These are phyloP conservation scores for Stagonosporopsis vannaccii DNA, from an alignment of 2,329 filamentous ascomycete species.

Conservation along the genomic window DNA sequence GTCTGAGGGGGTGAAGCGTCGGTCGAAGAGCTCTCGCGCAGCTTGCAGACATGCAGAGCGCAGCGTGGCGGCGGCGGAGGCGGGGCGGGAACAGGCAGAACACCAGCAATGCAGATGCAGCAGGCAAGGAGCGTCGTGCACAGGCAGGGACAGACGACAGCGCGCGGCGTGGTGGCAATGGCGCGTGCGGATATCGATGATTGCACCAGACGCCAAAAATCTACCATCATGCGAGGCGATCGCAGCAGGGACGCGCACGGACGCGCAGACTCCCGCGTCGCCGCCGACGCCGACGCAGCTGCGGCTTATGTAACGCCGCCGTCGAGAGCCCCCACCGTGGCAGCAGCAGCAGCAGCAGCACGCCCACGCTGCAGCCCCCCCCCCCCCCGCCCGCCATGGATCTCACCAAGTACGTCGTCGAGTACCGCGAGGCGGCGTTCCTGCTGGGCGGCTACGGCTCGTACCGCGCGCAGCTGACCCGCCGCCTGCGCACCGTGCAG, in stretches of 20 bases:
- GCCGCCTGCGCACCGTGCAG: slow-evolving; percentile 81
- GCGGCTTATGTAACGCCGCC: slow-evolving; percentile 4
- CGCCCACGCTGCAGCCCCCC: slow-evolving; percentile 2
- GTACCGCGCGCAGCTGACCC: slow-evolving; percentile 81
- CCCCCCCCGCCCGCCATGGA: slow-evolving; percentile 68
- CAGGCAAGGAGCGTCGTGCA: neutral
- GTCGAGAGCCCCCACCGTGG: no score
- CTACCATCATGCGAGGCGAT: neutral
- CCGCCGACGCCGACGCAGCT: no score
- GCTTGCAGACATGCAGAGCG: neutral
- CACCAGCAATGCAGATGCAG: slow-evolving; percentile 1
- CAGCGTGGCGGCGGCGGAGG: no score
- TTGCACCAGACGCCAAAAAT: slow-evolving; percentile 9
- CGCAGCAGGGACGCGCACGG: no score
- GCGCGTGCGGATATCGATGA: slow-evolving; percentile 18
- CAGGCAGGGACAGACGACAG: neutral
- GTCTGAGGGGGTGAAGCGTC: no score
- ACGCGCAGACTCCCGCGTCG: no score
- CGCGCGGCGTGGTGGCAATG: slow-evolving; percentile 14
- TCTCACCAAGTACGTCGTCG: slow-evolving; percentile 83
- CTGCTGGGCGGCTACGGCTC: slow-evolving; percentile 87
- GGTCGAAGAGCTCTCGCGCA: neutral
- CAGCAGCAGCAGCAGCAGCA: neutral
- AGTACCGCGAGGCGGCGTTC: slow-evolving; percentile 81
- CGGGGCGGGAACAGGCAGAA: neutral